Evolutionary conservation across 345 rosid species (phyloP).

Genomic region (Trapa incisa): DNA sequence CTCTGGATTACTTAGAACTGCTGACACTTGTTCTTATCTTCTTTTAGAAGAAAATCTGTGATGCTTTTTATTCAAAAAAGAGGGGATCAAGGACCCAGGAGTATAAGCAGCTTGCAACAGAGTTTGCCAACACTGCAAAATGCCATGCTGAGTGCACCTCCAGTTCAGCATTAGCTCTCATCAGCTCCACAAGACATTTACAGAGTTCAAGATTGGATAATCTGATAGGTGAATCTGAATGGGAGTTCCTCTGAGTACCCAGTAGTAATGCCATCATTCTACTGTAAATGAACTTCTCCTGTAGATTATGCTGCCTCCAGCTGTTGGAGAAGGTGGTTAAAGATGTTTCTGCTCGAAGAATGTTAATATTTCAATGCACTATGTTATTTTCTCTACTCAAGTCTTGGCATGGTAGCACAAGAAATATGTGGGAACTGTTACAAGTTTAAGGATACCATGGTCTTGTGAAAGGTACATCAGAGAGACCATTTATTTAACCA

Average conservation of each 20-base stretch:
- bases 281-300: neutral
- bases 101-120: slow-evolving; percentile 46
- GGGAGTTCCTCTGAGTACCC: slow-evolving; percentile 57
- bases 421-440: neutral
- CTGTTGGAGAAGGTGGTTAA: neutral
- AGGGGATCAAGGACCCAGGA: slow-evolving; percentile 46
- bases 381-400: neutral
- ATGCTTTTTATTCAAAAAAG: slow-evolving; percentile 50
- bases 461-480: neutral
- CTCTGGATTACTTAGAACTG: neutral
- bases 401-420: neutral
- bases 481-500: neutral
- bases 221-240: slow-evolving; percentile 36
- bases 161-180: slow-evolving; percentile 16
- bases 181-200: slow-evolving; percentile 9
- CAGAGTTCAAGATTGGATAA: slow-evolving; percentile 14
- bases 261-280: neutral
- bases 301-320: slow-evolving; percentile 1
- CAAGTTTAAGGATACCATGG: neutral
- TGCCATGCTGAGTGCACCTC: slow-evolving; percentile 12
- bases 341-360: neutral
- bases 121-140: slow-evolving; percentile 14
- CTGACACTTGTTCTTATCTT: neutral
- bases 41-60: slow-evolving; percentile 39
- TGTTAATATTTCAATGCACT: neutral